Evolutionary conservation across 2,329 filamentous ascomycete species (phyloP).

Genomic region (Xylaria sp.): DNA sequence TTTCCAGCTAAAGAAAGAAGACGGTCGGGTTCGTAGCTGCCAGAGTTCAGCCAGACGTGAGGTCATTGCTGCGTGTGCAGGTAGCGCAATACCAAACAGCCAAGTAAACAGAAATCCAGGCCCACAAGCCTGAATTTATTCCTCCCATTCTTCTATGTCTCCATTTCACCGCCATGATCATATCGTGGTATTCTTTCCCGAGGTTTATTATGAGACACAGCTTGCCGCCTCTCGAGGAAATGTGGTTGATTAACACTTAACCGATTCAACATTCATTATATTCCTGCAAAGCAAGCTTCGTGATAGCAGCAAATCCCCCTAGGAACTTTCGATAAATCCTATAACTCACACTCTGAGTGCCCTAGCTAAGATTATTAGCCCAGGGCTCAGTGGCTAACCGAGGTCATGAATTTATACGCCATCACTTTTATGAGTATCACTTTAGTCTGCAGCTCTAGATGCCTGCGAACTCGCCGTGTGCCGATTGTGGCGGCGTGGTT

Average conservation of each 20-base stretch:
- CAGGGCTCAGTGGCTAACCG: not conserved
- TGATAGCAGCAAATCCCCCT: slow-evolving; percentile 4
- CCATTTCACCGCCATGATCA: slow-evolving; percentile 29
- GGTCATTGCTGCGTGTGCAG: slow-evolving; percentile 22
- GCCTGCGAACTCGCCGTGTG: slow-evolving; percentile 11
- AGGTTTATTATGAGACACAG: slow-evolving; percentile 31
- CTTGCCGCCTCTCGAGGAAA: slow-evolving; percentile 29
- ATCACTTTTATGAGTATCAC: slow-evolving; percentile 8
- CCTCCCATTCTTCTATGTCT: slow-evolving; percentile 14
- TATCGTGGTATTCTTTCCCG: slow-evolving; percentile 32
- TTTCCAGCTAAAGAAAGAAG: slow-evolving; percentile 8
- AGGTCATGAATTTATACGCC: slow-evolving; percentile 10
- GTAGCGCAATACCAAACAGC: slow-evolving; percentile 31
- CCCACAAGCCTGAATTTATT: slow-evolving; percentile 26
- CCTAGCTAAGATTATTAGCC: slow-evolving; percentile 7
- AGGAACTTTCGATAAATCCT: slow-evolving; percentile 15
- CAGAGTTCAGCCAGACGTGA: slow-evolving; percentile 15
- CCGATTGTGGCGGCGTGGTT: slow-evolving; percentile 9
- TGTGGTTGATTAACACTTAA: slow-evolving; percentile 38
- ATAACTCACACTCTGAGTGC: slow-evolving; percentile 31
- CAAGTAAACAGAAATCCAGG: slow-evolving; percentile 26
- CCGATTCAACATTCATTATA: slow-evolving; percentile 40
- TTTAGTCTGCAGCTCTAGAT: slow-evolving; percentile 7
- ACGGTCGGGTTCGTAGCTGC: slow-evolving; percentile 21
- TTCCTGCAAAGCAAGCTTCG: slow-evolving; percentile 25